phyloP scores from a whole-genome alignment of 345 rosid species.

The Cardiospermum halicacabum region DNA sequence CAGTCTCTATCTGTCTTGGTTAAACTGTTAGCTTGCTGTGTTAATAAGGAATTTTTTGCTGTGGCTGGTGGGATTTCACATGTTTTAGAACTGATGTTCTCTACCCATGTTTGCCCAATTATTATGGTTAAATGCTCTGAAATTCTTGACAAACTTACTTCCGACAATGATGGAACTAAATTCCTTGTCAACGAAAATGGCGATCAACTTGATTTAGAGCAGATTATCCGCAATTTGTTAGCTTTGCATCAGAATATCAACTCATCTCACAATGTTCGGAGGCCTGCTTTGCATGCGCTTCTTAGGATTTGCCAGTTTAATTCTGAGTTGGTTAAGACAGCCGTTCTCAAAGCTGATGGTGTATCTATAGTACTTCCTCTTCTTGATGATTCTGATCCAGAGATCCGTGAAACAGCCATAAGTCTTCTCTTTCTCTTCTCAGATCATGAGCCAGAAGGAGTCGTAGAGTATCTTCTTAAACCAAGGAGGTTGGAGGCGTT shows the following conservation, averaged over 20 bases:
- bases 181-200: constrained; percentile 49
- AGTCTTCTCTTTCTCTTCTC: constrained; percentile 59
- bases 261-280: constrained; percentile 30
- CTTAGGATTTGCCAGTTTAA: constrained; percentile 46
- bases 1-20: constrained; percentile 43
- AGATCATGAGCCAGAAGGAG: constrained; percentile 47
- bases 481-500: constrained; percentile 58
- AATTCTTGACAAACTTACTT: constrained; percentile 41
- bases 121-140: constrained; percentile 43
- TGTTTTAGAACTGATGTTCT: constrained; percentile 34
- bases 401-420: constrained; percentile 51
- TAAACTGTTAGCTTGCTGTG: constrained; percentile 35
- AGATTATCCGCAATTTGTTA: constrained; percentile 38
- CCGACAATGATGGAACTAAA: constrained; percentile 42
- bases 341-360: constrained; percentile 46
- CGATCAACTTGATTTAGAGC: constrained; percentile 39
- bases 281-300: constrained; percentile 46
- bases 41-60: constrained; percentile 51
- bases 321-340: constrained; percentile 51
- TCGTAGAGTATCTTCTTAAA: constrained; percentile 53
- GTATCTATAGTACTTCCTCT: constrained; percentile 49
- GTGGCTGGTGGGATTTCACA: constrained; percentile 49
- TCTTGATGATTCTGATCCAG: constrained; percentile 48
- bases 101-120: constrained; percentile 28
- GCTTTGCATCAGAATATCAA: constrained; percentile 32